A percentile compares a stretch with the other conserved stretches of the same genome.
Conservation (phyloP, 2,329 filamentous ascomycete genomes). For the Penicillium janthinellum region DNA sequence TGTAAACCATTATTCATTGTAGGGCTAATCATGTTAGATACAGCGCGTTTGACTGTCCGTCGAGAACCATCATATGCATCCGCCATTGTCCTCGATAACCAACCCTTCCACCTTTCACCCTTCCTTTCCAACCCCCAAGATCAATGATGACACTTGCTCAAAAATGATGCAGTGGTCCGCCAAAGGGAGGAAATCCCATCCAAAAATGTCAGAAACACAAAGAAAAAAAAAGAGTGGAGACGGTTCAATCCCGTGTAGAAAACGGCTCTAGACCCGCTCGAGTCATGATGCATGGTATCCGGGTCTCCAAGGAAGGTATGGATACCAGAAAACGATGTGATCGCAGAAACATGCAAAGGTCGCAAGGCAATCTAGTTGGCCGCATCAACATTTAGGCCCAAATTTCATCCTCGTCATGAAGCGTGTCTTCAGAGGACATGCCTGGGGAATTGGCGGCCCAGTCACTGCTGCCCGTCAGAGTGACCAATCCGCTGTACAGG, state of each 20-base stretch:
- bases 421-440: slow-evolving; percentile 38
- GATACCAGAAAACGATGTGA: background rate
- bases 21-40: slow-evolving; percentile 12
- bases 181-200: background rate
- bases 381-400: slow-evolving; percentile 22
- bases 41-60: slow-evolving; percentile 9
- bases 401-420: slow-evolving; percentile 36
- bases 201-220: background rate
- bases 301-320: background rate
- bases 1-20: background rate
- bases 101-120: background rate
- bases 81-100: background rate
- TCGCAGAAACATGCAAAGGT: background rate
- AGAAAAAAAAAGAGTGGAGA: background rate
- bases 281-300: background rate
- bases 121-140: background rate
- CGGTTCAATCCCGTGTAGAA: background rate
- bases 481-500: slow-evolving; percentile 21
- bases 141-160: background rate
- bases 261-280: background rate
- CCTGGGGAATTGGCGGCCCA: slow-evolving; percentile 20
- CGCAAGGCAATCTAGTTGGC: too few species aligned
- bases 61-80: slow-evolving; percentile 6
- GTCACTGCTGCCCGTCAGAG: slow-evolving; percentile 12
- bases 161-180: background rate